Percentiles rank a stretch among this genome's conserved stretches.
Evolutionary conservation across 495 filamentous ascomycete genomes (phyloP).

Genomic region (Aspergillus mulundensis): DNA sequence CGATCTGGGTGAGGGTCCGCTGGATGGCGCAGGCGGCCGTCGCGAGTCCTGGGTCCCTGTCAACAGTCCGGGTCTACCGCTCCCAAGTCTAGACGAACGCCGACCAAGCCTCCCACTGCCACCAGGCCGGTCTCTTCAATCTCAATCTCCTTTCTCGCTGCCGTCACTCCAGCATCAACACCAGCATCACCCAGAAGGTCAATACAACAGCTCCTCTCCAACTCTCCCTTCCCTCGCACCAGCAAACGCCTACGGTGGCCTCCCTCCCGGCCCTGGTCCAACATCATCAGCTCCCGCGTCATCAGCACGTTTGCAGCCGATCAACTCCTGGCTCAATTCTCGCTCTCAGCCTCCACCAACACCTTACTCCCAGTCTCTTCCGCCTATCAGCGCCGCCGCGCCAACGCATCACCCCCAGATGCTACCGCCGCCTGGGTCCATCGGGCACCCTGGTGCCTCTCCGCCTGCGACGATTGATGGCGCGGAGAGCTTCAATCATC

Average conservation of each 20-base stretch:
- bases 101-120: constrained; percentile 44
- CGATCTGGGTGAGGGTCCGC: constrained; percentile 29
- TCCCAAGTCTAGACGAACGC: constrained; percentile 37
- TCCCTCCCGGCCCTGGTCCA: constrained; percentile 25
- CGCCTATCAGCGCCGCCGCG: constrained; percentile 36
- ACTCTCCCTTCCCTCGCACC: constrained; percentile 33
- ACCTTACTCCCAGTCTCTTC: constrained; percentile 39
- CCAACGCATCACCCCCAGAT: constrained; percentile 28
- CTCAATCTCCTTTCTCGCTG: constrained; percentile 39
- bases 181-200: constrained; percentile 35
- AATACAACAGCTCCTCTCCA: constrained; percentile 36
- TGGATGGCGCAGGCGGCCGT: constrained; percentile 34
- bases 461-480: constrained; percentile 36
- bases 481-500: constrained; percentile 21
- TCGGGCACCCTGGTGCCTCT: constrained; percentile 33
- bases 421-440: constrained; percentile 33
- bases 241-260: constrained; percentile 13
- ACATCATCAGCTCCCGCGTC: constrained; percentile 26
- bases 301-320: constrained; percentile 37
- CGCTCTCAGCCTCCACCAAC: constrained; percentile 35
- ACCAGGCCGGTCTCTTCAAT: constrained; percentile 33
- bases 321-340: constrained; percentile 37
- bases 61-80: constrained; percentile 39
- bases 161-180: constrained; percentile 34
- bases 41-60: constrained; percentile 45